Percentiles rank a stretch among this genome's conserved stretches.
Evolutionary conservation across 78 protist genomes (phyloP).

Genomic region (Dictyostelium firmibasis): DNA sequence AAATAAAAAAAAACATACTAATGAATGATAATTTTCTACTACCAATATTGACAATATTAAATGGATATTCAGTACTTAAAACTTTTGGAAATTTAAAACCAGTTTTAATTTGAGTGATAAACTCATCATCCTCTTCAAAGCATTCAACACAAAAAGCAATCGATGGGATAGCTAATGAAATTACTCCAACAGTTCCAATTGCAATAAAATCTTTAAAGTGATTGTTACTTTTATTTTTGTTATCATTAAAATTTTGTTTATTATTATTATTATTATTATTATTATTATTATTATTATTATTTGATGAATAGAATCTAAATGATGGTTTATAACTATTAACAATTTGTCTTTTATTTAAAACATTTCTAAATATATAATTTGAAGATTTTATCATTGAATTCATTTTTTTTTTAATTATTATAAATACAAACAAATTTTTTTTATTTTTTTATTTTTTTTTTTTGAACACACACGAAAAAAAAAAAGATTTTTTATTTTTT

Average conservation of each 20-base stretch:
- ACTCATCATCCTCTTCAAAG: slow-evolving; percentile 38
- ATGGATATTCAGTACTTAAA: slow-evolving; percentile 9
- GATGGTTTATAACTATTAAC: background rate
- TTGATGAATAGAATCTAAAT: background rate
- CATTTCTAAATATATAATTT: background rate
- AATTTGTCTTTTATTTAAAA: background rate
- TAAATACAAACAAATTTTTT: background rate
- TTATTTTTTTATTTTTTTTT: too few species aligned
- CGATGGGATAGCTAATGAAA: background rate
- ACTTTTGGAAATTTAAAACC: slow-evolving; percentile 55
- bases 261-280: slow-evolving; percentile 8
- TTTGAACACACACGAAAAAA: too few species aligned
- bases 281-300: background rate
- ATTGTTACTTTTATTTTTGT: background rate
- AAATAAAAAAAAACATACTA: background rate
- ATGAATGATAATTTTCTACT: background rate
- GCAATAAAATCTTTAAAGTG: background rate
- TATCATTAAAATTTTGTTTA: background rate
- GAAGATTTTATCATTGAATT: background rate
- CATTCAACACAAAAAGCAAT: slow-evolving; percentile 18
- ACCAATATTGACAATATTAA: slow-evolving; percentile 30
- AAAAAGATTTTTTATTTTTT: too few species aligned
- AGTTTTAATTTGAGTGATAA: slow-evolving; percentile 37
- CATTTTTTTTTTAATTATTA: background rate
- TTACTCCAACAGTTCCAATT: background rate